These are phyloP conservation scores for Tolypocladium tropicale DNA, from an alignment of 2,329 filamentous ascomycete species.

Conservation along the genomic window DNA sequence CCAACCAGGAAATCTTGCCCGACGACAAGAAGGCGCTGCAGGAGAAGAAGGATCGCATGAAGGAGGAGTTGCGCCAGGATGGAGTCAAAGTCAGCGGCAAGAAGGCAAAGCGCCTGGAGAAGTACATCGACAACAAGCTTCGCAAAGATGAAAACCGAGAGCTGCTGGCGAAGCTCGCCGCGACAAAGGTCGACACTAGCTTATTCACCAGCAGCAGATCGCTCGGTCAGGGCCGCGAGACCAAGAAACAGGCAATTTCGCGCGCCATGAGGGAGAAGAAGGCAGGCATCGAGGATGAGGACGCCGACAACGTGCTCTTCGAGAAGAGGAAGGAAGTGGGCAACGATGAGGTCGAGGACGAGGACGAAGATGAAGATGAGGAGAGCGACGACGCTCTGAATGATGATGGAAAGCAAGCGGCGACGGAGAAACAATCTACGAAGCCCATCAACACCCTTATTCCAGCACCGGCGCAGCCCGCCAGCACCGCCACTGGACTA, in stretches of 20 bases:
- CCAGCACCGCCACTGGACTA: background rate
- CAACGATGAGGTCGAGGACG: constrained; percentile 20
- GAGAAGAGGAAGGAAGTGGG: constrained; percentile 21
- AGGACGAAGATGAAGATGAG: constrained; percentile 18
- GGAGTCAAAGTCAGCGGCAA: constrained; percentile 49
- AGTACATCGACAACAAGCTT: constrained; percentile 78
- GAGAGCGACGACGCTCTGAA: constrained; percentile 10
- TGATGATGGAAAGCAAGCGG: constrained; percentile 9
- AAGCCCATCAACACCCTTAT: constrained; percentile 3
- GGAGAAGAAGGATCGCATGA: constrained; percentile 44
- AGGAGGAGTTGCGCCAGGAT: constrained; percentile 40
- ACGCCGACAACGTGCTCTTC: constrained; percentile 39
- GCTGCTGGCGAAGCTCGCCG: constrained; percentile 72
- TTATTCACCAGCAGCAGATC: constrained; percentile 68
- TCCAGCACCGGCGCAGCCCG: constrained; percentile 3
- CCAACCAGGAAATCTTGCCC: constrained; percentile 24
- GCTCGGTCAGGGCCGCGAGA: constrained; percentile 62
- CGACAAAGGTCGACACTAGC: constrained; percentile 70
- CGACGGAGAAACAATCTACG: background rate
- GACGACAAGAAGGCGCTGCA: constrained; percentile 39
- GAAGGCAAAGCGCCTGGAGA: constrained; percentile 57
- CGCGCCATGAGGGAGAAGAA: constrained; percentile 54
- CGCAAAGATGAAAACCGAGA: constrained; percentile 86
- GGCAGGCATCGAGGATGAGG: constrained; percentile 49
- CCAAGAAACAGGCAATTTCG: constrained; percentile 57